Conservation (phyloP, 2,329 filamentous ascomycete species). For the Fusarium phyllophilum region DNA sequence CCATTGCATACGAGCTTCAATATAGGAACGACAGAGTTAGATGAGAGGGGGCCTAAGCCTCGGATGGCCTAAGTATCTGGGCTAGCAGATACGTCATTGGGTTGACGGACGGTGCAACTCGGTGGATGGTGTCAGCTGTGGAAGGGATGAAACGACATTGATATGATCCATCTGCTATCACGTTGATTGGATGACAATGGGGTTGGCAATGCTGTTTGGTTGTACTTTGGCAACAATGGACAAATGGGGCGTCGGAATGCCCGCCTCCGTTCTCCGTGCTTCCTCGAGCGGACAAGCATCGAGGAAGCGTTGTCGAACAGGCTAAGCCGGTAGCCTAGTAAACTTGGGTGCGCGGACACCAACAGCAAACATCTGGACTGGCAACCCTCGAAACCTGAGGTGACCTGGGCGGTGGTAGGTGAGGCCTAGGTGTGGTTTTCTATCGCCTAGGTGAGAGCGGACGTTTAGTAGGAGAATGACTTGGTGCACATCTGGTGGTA, state of each 20-base stretch:
- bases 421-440: not conserved
- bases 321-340: constrained; percentile 1
- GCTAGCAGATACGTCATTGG: constrained; percentile 34
- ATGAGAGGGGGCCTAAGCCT: constrained; percentile 33
- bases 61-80: constrained; percentile 25
- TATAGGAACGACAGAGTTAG: constrained; percentile 37
- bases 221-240: constrained; percentile 2
- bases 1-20: constrained; percentile 38
- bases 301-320: constrained; percentile 14
- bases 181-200: constrained; percentile 9
- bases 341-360: not conserved
- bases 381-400: not conserved
- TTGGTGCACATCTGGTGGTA: not conserved
- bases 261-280: constrained; percentile 4
- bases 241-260: not conserved
- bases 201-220: constrained; percentile 7
- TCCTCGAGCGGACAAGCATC: constrained; percentile 1
- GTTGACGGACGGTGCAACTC: constrained; percentile 25
- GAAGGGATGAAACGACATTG: constrained; percentile 7
- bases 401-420: not conserved
- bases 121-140: constrained; percentile 15
- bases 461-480: not conserved
- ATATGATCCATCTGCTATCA: constrained; percentile 19
- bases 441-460: not conserved
- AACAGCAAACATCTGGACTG: constrained; percentile 10